These are phyloP conservation scores for Eimeria necatrix DNA, from an alignment of 169 alveolate genomes.

Conservation along the genomic window DNA sequence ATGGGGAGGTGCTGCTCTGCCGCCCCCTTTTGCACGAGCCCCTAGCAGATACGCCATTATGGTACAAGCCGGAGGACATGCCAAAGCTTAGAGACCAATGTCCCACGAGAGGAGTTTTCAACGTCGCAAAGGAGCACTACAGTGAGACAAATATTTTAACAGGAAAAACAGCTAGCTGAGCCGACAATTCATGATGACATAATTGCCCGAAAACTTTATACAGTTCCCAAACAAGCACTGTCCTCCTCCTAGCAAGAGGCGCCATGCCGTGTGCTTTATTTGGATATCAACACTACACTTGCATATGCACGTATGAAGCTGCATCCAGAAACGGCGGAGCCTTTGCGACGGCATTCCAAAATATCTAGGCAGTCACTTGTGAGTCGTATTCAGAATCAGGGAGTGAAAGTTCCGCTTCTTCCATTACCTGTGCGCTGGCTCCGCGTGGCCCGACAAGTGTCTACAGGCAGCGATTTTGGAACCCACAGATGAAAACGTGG, in stretches of 20 bases:
- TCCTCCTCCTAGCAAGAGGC: no score
- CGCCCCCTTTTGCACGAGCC: conserved; percentile 45
- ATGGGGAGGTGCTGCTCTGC: conserved; percentile 72
- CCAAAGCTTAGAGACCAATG: conserved; percentile 21
- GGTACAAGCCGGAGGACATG: conserved; percentile 5
- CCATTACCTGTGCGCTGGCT: conserved; percentile 18
- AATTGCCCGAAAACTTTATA: no score
- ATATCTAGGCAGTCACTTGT: not conserved
- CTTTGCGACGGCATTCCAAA: not conserved
- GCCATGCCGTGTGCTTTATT: no score
- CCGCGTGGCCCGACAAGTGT: conserved; percentile 53
- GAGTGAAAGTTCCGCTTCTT: not conserved
- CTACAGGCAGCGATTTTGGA: conserved; percentile 18
- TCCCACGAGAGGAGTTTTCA: not conserved
- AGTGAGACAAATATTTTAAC: not conserved
- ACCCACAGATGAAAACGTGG: conserved; percentile 60
- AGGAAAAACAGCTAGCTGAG: no score
- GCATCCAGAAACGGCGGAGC: no score
- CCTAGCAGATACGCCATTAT: conserved; percentile 50
- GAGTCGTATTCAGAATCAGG: not conserved
- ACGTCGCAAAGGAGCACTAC: not conserved
- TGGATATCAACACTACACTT: no score
- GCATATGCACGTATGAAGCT: no score
- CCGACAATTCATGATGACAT: no score
- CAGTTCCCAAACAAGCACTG: no score